Percentiles rank a stretch among this genome's conserved stretches.
phyloP scores from a whole-genome alignment of 495 filamentous ascomycete genomes.

The Bathelium albidoporum region DNA sequence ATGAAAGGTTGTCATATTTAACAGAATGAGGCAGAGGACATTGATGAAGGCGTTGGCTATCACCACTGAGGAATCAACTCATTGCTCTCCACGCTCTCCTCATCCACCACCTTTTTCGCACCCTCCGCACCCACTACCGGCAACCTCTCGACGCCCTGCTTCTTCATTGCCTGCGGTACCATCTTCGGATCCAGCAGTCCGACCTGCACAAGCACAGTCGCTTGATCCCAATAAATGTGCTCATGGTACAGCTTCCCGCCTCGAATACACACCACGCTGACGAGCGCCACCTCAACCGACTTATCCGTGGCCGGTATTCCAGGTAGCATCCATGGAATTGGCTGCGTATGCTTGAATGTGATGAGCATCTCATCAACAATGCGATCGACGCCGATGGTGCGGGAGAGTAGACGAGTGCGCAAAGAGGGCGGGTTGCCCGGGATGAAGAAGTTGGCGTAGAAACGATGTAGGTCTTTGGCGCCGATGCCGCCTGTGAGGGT shows the following conservation, averaged over 20 bases:
- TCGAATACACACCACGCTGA: constrained; percentile 64
- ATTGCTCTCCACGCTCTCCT: constrained; percentile 51
- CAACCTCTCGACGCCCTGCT: constrained; percentile 47
- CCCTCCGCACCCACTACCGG: constrained; percentile 61
- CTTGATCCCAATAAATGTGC: constrained; percentile 85
- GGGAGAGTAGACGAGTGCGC: constrained; percentile 56
- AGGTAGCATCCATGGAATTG: constrained; percentile 73
- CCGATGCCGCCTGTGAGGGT: constrained; percentile 69
- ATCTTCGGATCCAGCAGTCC: constrained; percentile 58
- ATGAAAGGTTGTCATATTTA: too few species aligned
- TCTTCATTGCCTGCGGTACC: constrained; percentile 33
- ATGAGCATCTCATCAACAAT: constrained; percentile 50
- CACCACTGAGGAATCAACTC: constrained; percentile 51
- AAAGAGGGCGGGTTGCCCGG: constrained; percentile 58
- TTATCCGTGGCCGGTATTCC: constrained; percentile 62
- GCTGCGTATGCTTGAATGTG: constrained; percentile 58
- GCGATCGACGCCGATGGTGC: constrained; percentile 54
- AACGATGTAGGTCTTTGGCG: constrained; percentile 49
- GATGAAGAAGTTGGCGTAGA: constrained; percentile 69
- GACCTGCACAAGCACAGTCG: constrained; percentile 64
- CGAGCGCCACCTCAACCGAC: constrained; percentile 58
- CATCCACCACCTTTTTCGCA: constrained; percentile 55
- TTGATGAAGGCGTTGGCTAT: too few species aligned
- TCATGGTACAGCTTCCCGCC: constrained; percentile 69
- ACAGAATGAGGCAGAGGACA: too few species aligned